Base-by-base conservation (phyloP, 495 filamentous ascomycete species). In the Hyaloscypha finlandica region DNA sequence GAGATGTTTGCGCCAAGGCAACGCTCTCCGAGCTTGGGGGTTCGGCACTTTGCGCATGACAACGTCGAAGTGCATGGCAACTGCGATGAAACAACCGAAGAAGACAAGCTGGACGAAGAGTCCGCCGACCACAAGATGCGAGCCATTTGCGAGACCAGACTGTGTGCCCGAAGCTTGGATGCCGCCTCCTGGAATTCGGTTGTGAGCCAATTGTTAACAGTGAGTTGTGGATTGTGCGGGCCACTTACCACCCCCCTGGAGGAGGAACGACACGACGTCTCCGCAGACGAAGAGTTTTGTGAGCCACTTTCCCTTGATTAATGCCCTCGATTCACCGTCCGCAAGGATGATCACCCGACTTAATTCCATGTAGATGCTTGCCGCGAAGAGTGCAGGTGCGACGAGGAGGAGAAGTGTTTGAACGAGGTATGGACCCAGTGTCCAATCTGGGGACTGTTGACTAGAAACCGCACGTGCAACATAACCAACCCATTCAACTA, bases 351-450 rank as follows among this genome's bases (percentile, higher is more conserved):
- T 81, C 3, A 86, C 73, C 2, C 84, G 78, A 0, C 79, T 81
- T 0, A 85, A 74, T 22, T 78, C 74, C 83, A 86, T 86, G 68
- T 86, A 85, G 55, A 86, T 84, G 4, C 77, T 79, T 0, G 83
- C 84, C 5, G 84, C 81, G 66, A 81, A 83, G 8, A 85, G 74
- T 0, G 83, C 83, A 6, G 83, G 84, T 1, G 81, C 83, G 11
- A 86, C 67, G 4, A 86, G 75, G 3, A 84, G 70, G 9, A 83
- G 67, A 11, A 80, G 69, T 8, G 77, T 77, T 68, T 86, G 82
- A 54, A 81, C 77, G 37, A 83, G 69, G 66, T 84, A 88, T 0
- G 82, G 80, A 8, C 56, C 65, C 14, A 68, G 29, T 2, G 69
- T 63, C 66, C 66, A 61, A 32, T 83, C 77, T 0, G 62, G 53